A percentile compares a stretch with the other conserved stretches of the same genome.
Conservation (phyloP, 176 grass and related monocot species). For the Oryza nivara region DNA sequence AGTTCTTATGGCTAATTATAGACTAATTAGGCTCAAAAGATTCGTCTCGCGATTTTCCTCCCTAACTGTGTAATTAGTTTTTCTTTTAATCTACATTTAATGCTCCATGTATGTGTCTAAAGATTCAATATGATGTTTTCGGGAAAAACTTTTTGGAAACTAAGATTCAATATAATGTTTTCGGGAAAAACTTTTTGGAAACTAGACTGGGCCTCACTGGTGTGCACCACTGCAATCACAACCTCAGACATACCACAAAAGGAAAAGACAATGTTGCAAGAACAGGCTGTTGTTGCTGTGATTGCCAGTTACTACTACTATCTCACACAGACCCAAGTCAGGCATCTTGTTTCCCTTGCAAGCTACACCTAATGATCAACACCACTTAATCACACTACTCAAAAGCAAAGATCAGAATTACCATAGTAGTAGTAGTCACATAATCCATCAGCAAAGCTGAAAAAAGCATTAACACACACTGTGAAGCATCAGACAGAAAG, state of each 20-base stretch:
- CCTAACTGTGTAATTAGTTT: no score
- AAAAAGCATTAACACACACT: constrained; percentile 3
- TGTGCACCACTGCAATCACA: constrained; percentile 2
- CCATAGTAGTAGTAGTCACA: background rate
- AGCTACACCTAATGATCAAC: constrained; percentile 46
- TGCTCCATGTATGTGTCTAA: no score
- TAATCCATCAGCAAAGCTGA: background rate
- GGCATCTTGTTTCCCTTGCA: constrained; percentile 48
- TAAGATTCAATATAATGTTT: no score
- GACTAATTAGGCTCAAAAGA: no score
- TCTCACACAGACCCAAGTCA: background rate
- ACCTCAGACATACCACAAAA: constrained; percentile 32
- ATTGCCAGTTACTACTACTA: constrained; percentile 8
- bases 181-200: no score
- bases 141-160: no score
- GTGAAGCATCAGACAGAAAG: constrained; percentile 14
- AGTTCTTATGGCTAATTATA: no score
- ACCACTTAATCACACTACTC: background rate
- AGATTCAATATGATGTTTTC: no score
- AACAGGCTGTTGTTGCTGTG: background rate
- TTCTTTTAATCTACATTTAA: no score
- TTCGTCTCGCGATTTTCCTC: no score
- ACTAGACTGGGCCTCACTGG: no score
- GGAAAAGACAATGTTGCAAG: background rate
- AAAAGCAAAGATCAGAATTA: background rate